A percentile compares a stretch with the other conserved stretches of the same genome.
phyloP scores from a whole-genome alignment of 805 yeast genomes.

The Yamadazyma takamatsuzukensis region DNA sequence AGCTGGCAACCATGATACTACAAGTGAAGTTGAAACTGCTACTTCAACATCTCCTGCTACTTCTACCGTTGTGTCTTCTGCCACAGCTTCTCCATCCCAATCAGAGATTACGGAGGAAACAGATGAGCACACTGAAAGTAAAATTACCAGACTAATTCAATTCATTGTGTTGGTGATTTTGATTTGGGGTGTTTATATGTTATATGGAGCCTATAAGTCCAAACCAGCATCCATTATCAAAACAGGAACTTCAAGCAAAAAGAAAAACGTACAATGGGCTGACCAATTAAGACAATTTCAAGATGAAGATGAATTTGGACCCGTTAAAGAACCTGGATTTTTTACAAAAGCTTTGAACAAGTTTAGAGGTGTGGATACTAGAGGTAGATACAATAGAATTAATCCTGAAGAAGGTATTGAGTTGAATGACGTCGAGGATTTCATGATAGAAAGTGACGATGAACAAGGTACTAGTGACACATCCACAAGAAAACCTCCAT shows the following conservation, averaged over 20 bases:
- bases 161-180: constrained; percentile 34
- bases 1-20: neutral
- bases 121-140: neutral
- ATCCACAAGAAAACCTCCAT: neutral
- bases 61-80: neutral
- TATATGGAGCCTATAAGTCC: constrained; percentile 34
- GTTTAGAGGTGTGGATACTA: constrained; percentile 20
- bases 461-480: constrained; percentile 32
- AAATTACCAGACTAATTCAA: constrained; percentile 37
- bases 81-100: neutral
- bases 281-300: constrained; percentile 37
- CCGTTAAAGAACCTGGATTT: constrained; percentile 33
- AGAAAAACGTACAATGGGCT: constrained; percentile 48
- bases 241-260: constrained; percentile 28
- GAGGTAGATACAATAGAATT: constrained; percentile 8
- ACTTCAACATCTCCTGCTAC: constrained; percentile 1
- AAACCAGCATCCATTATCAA: constrained; percentile 42
- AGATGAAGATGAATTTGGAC: constrained; percentile 23
- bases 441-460: constrained; percentile 49
- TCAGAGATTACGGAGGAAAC: constrained; percentile 1
- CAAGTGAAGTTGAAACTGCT: too few species aligned
- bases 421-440: constrained; percentile 35
- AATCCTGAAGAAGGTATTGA: constrained; percentile 38
- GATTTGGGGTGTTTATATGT: constrained; percentile 39
- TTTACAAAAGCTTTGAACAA: constrained; percentile 32